Evolutionary conservation across 805 yeast genomes (phyloP), one percentile per base, ranked within the genome.

Genomic region (Candida koratica): DNA sequence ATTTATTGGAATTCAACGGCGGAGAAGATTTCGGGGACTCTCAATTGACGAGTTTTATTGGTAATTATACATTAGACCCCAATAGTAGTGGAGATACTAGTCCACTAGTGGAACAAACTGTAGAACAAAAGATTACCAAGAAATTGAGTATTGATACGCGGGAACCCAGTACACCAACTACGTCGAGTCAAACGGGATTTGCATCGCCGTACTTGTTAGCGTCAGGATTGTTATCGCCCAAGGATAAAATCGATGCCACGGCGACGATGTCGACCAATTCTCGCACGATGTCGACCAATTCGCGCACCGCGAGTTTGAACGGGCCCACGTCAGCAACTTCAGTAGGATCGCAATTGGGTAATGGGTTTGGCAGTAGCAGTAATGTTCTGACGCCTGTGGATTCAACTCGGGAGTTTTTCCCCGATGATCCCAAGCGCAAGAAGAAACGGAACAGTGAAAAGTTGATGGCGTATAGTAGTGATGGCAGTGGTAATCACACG

Each of bases 121-220:
- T 56, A 6, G 43, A 39, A 27, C 45, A 44, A 17, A 28, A 24
- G 11, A 24, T 17, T 4, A 29, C 11, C 13, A 29, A 19, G 7
- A 32, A 32, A 17, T 51, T 64, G 24, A 49, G 57, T 9, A 47
- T 64, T 37, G 69, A 64, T 44, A 61, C 69, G 6, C 44, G 43
- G 25, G 30, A 36, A 12, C 72, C 75, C 1, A 48, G 59, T 14
- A 64, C 73, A 1, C 66, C 71, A 2, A 26, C 37, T 10, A 18
- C 31, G 11, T 14, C 24, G 6, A 25, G 31, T 19, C 44, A 40
- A 18, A 36, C 42, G 10, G 86, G 86, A 0, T 74, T 81, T 52
- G 71, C 81, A 0, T 79, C 87, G 5, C 87, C 88, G 2, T 82
- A 79, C 46, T 61, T 80, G 30, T 56, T 80, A 40, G 83, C 85